A percentile compares a stretch with the other conserved stretches of the same genome.
Conservation (phyloP, 352 stramenopile species). For the Phytophthora boehmeriae region DNA sequence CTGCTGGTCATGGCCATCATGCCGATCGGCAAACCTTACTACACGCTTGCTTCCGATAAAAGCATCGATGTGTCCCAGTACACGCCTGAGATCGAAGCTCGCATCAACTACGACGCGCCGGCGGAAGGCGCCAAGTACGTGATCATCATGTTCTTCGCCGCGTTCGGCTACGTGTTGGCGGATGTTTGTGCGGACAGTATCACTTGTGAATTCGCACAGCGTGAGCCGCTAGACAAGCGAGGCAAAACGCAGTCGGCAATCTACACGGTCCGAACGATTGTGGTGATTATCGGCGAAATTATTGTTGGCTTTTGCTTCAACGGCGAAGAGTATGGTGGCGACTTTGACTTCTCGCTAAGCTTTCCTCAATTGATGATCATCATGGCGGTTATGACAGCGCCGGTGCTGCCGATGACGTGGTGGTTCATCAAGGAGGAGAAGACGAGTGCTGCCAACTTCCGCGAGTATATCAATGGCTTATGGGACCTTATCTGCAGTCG, state of each 20-base stretch:
- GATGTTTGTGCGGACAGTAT: constrained; percentile 63
- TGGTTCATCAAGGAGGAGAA: constrained; percentile 38
- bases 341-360: too few relatives aligned
- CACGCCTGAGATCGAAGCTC: constrained; percentile 22
- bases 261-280: constrained; percentile 32
- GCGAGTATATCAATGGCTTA: constrained; percentile 25
- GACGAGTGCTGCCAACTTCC: constrained; percentile 17
- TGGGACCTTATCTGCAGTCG: constrained; percentile 32
- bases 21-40: constrained; percentile 43
- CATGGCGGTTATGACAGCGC: constrained; percentile 24
- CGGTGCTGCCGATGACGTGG: constrained; percentile 16
- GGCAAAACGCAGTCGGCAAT: constrained; percentile 52
- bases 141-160: constrained; percentile 53
- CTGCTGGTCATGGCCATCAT: constrained; percentile 40
- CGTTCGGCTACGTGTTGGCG: constrained; percentile 61
- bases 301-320: constrained; percentile 51
- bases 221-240: constrained; percentile 31
- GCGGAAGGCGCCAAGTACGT: constrained; percentile 41
- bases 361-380: constrained; percentile 35
- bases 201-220: constrained; percentile 40
- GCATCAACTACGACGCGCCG: constrained; percentile 31
- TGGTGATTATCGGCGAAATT: constrained; percentile 31
- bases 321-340: constrained; percentile 47
- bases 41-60: constrained; percentile 20
- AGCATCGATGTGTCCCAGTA: constrained; percentile 22